Percentiles rank a stretch among this genome's conserved stretches.
Evolutionary conservation across 2,329 filamentous ascomycete species (phyloP).

Genomic region (Colletotrichum lupini): DNA sequence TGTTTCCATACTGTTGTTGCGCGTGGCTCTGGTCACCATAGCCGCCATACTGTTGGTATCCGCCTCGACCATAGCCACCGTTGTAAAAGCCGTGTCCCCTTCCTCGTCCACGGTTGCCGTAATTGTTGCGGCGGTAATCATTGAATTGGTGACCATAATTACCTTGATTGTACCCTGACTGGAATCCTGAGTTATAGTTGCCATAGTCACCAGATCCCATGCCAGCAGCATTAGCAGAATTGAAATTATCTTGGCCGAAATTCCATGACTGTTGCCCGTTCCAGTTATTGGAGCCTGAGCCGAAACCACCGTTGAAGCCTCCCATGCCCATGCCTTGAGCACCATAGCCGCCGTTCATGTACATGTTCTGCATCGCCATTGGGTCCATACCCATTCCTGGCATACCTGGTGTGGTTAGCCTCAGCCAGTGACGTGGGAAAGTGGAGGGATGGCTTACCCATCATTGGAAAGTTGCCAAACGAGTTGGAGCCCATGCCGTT

Average conservation of each 20-base stretch:
- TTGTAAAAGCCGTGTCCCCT: slow-evolving; percentile 71
- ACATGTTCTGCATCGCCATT: slow-evolving; percentile 78
- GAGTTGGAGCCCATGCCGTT: slow-evolving; percentile 69
- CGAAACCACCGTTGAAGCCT: slow-evolving; percentile 73
- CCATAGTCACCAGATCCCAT: slow-evolving; percentile 85
- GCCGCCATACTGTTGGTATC: slow-evolving; percentile 58
- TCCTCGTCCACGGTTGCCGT: slow-evolving; percentile 74
- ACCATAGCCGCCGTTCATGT: slow-evolving; percentile 82
- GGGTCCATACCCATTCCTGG: slow-evolving; percentile 87
- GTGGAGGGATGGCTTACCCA: slow-evolving; percentile 73
- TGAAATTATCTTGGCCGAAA: slow-evolving; percentile 90
- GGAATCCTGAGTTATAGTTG: slow-evolving; percentile 81
- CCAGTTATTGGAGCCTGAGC: slow-evolving; percentile 78
- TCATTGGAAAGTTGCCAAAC: slow-evolving; percentile 77
- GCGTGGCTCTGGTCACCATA: slow-evolving; percentile 48
- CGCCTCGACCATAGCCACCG: slow-evolving; percentile 66
- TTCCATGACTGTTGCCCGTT: slow-evolving; percentile 85
- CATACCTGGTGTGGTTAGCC: slow-evolving; percentile 70
- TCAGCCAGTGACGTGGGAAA: background rate
- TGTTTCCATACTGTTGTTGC: slow-evolving; percentile 29
- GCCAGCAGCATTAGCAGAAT: slow-evolving; percentile 84
- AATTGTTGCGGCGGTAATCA: slow-evolving; percentile 79
- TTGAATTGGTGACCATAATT: slow-evolving; percentile 85
- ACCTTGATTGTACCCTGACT: slow-evolving; percentile 84
- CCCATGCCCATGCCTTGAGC: slow-evolving; percentile 84